These are phyloP conservation scores for Discostella pseudostelligera DNA, from an alignment of 108 stramenopile species.

Conservation along the genomic window DNA sequence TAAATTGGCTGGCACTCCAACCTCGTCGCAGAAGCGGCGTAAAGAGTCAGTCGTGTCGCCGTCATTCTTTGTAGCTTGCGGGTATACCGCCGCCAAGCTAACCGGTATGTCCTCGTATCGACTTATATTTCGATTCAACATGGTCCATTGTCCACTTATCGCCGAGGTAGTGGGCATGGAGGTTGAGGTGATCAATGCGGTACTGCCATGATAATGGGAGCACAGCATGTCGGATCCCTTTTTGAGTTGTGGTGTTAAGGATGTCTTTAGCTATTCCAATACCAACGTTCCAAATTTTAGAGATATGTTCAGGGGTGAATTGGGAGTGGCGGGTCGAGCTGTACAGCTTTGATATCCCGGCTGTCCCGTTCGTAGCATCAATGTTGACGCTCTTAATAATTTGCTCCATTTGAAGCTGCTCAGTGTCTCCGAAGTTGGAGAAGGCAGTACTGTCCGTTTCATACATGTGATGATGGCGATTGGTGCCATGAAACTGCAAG, in stretches of 20 bases:
- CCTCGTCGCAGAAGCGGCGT: not conserved
- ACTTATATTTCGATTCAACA: not conserved
- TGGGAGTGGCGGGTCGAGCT: not conserved
- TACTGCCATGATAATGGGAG: constrained; percentile 16
- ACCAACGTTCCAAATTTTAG: not conserved
- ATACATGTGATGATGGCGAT: not conserved
- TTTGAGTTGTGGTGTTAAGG: constrained; percentile 32
- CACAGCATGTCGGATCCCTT: constrained; percentile 26
- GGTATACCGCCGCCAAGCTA: not conserved
- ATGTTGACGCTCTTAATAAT: not conserved
- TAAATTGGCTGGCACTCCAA: not conserved
- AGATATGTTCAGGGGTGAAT: not conserved
- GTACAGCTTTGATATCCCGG: not conserved
- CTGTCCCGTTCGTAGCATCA: too few species aligned
- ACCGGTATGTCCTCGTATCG: not conserved
- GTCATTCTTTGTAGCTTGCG: not conserved
- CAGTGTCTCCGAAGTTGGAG: not conserved
- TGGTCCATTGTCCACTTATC: constrained; percentile 7
- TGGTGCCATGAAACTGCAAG: not conserved
- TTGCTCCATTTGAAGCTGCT: not conserved
- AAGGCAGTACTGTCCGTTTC: not conserved
- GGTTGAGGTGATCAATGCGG: constrained; percentile 24
- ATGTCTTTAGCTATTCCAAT: constrained; percentile 25
- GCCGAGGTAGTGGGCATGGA: not conserved
- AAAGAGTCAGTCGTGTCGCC: not conserved